Conservation (phyloP, 176 grass and related monocot genomes). For the Aegilops speltoides region DNA sequence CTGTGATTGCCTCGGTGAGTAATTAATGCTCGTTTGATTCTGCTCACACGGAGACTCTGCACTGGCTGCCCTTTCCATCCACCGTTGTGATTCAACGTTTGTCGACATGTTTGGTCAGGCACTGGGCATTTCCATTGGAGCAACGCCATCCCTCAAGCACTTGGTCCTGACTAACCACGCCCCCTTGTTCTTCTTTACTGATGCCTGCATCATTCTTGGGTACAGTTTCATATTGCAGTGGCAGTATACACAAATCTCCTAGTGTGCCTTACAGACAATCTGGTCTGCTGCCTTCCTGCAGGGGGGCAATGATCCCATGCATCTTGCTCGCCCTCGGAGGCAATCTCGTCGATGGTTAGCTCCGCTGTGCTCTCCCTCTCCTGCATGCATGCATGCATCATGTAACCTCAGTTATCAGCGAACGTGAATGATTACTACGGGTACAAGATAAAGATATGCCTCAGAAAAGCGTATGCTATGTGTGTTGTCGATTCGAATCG, state of each 20-base stretch:
- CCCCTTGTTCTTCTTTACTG: constrained; percentile 5
- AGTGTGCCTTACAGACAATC: background rate
- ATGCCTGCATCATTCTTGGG: constrained; percentile 39
- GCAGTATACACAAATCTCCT: background rate
- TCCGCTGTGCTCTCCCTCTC: background rate
- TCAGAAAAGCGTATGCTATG: background rate
- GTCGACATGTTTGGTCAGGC: background rate
- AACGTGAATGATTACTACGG: background rate
- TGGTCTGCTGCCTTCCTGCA: constrained; percentile 9
- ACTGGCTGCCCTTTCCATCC: background rate
- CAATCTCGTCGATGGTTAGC: constrained; percentile 73
- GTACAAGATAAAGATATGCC: no score
- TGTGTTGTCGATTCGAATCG: background rate
- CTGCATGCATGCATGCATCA: background rate
- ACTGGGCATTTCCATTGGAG: constrained; percentile 1
- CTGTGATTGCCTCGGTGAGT: constrained; percentile 55
- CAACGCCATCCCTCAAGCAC: constrained; percentile 6
- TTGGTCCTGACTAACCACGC: background rate
- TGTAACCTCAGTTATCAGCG: background rate
- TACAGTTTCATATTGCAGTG: constrained; percentile 14
- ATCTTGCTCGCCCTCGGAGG: constrained; percentile 76
- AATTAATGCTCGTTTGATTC: background rate
- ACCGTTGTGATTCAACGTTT: background rate
- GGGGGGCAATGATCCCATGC: constrained; percentile 78
- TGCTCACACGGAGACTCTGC: background rate